Conservation (phyloP, 768 basidiomycete species). For the Asterophora parasitica region DNA sequence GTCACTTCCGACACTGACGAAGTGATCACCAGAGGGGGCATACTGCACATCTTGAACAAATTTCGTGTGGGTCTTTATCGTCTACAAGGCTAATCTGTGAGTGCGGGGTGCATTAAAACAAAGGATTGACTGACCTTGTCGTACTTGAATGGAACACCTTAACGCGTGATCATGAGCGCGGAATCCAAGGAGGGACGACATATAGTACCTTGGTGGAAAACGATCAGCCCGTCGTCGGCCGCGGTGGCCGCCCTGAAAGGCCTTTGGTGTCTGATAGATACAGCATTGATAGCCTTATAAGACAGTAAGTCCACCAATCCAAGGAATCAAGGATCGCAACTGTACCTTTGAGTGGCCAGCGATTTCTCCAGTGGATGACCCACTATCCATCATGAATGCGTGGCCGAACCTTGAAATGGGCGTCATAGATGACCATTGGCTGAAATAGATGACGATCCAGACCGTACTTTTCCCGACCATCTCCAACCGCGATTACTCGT, state of each 20-base stretch:
- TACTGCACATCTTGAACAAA: slow-evolving; percentile 91
- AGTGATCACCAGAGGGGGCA: slow-evolving; percentile 74
- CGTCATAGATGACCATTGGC: not conserved
- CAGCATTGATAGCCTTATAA: slow-evolving; percentile 74
- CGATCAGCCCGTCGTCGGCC: slow-evolving; percentile 74
- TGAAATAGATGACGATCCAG: too few species aligned
- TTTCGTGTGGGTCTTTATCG: slow-evolving; percentile 83
- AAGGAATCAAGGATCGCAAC: not conserved
- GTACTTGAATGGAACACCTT: slow-evolving; percentile 85
- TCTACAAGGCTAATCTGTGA: slow-evolving; percentile 31
- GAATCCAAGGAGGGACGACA: not conserved
- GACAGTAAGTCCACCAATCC: not conserved
- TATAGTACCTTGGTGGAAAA: slow-evolving; percentile 70
- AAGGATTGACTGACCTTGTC: slow-evolving; percentile 50
- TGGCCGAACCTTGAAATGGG: slow-evolving; percentile 63
- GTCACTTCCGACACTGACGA: slow-evolving; percentile 89
- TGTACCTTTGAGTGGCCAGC: slow-evolving; percentile 82
- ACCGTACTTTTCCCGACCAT: slow-evolving; percentile 78
- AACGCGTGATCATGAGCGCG: not conserved
- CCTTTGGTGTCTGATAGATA: slow-evolving; percentile 81
- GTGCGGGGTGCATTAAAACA: not conserved
- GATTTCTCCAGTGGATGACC: slow-evolving; percentile 84
- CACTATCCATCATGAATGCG: slow-evolving; percentile 80
- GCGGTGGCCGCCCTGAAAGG: slow-evolving; percentile 91
- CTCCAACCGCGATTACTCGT: slow-evolving; percentile 91